phyloP scores from a whole-genome alignment of 805 yeast species.

The Danielia oregonensis region DNA sequence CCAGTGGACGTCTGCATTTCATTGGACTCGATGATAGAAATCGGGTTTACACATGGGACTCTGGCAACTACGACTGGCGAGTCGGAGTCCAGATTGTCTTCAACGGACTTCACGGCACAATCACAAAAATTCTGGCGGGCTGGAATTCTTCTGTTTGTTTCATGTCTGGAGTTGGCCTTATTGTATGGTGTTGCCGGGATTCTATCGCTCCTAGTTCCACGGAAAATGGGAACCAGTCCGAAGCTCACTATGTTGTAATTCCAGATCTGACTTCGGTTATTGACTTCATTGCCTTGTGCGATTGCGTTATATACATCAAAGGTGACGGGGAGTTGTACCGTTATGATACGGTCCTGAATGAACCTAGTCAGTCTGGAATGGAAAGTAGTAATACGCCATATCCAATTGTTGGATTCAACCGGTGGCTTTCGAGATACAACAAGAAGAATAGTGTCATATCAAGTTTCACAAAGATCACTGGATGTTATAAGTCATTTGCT shows the following conservation, averaged over 20 bases:
- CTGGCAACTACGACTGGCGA: conserved; percentile 21
- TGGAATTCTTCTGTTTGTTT: conserved; percentile 59
- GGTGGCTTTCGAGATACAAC: conserved; percentile 24
- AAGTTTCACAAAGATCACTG: conserved; percentile 48
- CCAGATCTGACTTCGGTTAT: conserved; percentile 39
- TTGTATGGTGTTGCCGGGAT: conserved; percentile 49
- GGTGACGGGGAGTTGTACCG: conserved; percentile 38
- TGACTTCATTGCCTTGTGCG: conserved; percentile 57
- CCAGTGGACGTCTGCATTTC: conserved; percentile 64
- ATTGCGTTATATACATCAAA: conserved; percentile 48
- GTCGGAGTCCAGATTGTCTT: conserved; percentile 46
- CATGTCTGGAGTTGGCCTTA: conserved; percentile 48
- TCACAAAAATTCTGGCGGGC: conserved; percentile 57
- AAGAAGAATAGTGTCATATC: conserved; percentile 16
- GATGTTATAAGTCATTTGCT: conserved; percentile 52
- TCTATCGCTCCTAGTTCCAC: conserved; percentile 16
- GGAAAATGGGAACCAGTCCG: conserved; percentile 13
- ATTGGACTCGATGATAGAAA: conserved; percentile 52
- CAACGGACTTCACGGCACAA: conserved; percentile 22
- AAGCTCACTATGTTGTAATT: conserved; percentile 40
- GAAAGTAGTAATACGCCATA: background rate
- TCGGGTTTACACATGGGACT: conserved; percentile 62
- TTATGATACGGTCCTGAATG: conserved; percentile 25
- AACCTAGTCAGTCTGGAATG: too few relatives aligned
- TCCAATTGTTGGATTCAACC: conserved; percentile 19